Percentiles rank a stretch among this genome's conserved stretches.
Conservation (phyloP, 73 alveolate species). For the Durusdinium trenchii region DNA sequence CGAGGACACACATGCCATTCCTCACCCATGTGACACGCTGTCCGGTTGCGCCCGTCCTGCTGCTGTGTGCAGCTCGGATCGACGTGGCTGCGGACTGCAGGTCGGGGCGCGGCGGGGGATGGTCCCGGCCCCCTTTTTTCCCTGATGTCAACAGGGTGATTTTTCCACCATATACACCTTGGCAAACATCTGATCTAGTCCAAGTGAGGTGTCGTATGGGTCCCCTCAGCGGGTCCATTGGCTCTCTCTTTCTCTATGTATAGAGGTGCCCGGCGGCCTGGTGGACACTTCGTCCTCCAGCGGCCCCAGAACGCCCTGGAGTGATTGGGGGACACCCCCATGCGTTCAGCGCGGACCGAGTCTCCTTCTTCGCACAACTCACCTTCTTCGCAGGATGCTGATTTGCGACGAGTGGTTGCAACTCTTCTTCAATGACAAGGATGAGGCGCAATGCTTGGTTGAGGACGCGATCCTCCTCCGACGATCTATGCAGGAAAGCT, state of each 20-base stretch:
- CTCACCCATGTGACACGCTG: slow-evolving; percentile 93
- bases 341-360: too few relatives aligned
- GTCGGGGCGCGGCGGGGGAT: neutral
- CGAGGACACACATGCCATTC: slow-evolving; percentile 58
- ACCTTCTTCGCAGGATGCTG: slow-evolving; percentile 43
- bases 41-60: slow-evolving; percentile 65
- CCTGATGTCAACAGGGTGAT: too few relatives aligned
- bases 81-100: slow-evolving; percentile 63
- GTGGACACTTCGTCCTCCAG: neutral
- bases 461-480: slow-evolving; percentile 77
- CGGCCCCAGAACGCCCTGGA: too few relatives aligned
- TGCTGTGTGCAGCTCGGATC: slow-evolving; percentile 89
- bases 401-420: slow-evolving; percentile 92
- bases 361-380: too few relatives aligned
- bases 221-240: too few relatives aligned
- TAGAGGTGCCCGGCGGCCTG: too few relatives aligned
- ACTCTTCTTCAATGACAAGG: slow-evolving; percentile 37
- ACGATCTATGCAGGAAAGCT: slow-evolving; percentile 36
- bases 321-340: too few relatives aligned
- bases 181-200: too few relatives aligned
- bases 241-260: too few relatives aligned
- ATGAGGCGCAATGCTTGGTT: slow-evolving; percentile 39
- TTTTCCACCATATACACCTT: too few relatives aligned
- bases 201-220: too few relatives aligned
- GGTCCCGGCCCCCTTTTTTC: neutral